Percentiles rank a stretch among this genome's conserved stretches.
Evolutionary conservation across 2,329 filamentous ascomycete species (phyloP).

Genomic region (Arthroderma sp.): DNA sequence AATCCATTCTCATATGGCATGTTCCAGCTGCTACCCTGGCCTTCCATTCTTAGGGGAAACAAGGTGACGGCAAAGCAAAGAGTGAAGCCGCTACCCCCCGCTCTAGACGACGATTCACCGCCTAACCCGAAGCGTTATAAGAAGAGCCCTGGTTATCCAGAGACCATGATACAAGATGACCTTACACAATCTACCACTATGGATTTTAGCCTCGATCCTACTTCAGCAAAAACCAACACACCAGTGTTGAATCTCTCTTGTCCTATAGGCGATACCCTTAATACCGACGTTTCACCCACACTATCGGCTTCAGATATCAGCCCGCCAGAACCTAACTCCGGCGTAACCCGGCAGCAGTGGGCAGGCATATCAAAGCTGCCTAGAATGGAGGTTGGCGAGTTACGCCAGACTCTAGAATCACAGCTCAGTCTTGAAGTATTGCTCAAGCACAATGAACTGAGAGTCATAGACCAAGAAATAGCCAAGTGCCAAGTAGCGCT

Average conservation of each 20-base stretch:
- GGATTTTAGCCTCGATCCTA: not conserved
- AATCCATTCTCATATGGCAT: slow-evolving; percentile 31
- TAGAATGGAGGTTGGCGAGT: slow-evolving; percentile 30
- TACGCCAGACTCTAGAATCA: slow-evolving; percentile 63
- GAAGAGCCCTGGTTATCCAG: slow-evolving; percentile 35
- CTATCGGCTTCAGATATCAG: not conserved
- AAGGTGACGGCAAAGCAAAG: slow-evolving; percentile 30
- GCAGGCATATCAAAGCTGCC: not conserved
- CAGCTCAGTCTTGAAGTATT: slow-evolving; percentile 87
- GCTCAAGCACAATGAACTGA: slow-evolving; percentile 85
- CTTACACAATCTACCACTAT: slow-evolving; percentile 1
- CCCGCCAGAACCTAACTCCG: not conserved
- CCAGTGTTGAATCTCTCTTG: not conserved
- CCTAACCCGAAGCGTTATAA: slow-evolving; percentile 48
- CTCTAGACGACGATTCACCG: slow-evolving; percentile 15
- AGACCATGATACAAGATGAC: slow-evolving; percentile 7
- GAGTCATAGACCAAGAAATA: slow-evolving; percentile 88
- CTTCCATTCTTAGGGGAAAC: slow-evolving; percentile 32
- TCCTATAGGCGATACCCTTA: not conserved
- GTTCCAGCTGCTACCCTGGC: slow-evolving; percentile 37
- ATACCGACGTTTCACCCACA: not conserved
- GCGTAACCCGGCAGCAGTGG: not conserved
- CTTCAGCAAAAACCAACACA: not conserved
- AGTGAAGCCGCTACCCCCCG: slow-evolving; percentile 27
- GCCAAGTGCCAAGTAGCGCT: slow-evolving; percentile 89